A percentile compares a stretch with the other conserved stretches of the same genome.
Conservation (phyloP, 805 yeast genomes). For the Saccharomyces kudriavzevii region DNA sequence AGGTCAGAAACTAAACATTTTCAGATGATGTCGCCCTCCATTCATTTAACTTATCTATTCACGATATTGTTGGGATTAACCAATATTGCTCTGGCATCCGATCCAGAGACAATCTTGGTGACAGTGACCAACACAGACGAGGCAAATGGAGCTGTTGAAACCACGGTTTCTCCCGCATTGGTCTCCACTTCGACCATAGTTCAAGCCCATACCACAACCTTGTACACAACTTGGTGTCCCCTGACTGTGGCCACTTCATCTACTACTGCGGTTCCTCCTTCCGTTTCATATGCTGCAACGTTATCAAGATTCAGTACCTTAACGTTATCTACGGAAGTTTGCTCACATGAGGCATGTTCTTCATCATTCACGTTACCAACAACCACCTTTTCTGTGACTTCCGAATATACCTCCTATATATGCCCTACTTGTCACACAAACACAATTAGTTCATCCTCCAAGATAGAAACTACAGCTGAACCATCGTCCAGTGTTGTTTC, state of each 20-base stretch:
- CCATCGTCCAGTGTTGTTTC: neutral
- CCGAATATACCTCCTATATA: neutral
- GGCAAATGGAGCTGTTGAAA: neutral
- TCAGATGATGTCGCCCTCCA: neutral
- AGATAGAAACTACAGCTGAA: neutral
- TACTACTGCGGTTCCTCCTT: slow-evolving; percentile 9
- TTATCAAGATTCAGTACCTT: slow-evolving; percentile 6
- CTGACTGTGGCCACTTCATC: slow-evolving; percentile 10
- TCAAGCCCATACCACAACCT: slow-evolving; percentile 13
- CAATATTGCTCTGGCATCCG: neutral
- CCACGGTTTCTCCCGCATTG: slow-evolving; percentile 22
- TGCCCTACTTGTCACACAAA: slow-evolving; percentile 3
- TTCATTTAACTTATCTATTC: neutral
- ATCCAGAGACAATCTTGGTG: slow-evolving; percentile 6
- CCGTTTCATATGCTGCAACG: slow-evolving; percentile 1
- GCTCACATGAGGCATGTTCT: slow-evolving; percentile 7
- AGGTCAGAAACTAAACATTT: neutral
- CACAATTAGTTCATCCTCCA: neutral
- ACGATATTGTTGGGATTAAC: neutral
- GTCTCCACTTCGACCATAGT: slow-evolving; percentile 29
- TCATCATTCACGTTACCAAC: neutral
- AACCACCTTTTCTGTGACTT: neutral
- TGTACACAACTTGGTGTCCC: slow-evolving; percentile 31
- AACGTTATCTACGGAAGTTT: slow-evolving; percentile 14
- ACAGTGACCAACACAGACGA: neutral